Conservation (phyloP, 225 moss, liverwort and hornwort genomes). For the Neckera pumila region DNA sequence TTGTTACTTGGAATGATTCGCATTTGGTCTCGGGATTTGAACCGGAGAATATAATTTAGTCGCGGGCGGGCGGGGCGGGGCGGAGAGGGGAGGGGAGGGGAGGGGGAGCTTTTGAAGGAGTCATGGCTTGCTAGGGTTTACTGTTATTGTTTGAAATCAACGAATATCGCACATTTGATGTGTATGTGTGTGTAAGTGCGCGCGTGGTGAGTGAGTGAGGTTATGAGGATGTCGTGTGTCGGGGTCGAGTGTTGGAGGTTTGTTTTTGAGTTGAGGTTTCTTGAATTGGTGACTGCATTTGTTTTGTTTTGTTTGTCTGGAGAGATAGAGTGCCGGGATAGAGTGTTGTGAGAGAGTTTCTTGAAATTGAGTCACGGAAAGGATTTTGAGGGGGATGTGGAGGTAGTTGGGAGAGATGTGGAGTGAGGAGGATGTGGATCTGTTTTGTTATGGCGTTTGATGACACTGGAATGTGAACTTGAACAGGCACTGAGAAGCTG, state of each 20-base stretch:
- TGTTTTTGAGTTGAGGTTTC: background rate
- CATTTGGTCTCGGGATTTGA: background rate
- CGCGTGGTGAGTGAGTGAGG: background rate
- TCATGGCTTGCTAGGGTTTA: background rate
- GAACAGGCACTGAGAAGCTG: background rate
- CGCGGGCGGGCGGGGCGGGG: background rate
- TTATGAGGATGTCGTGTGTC: constrained; percentile 1
- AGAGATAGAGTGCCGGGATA: background rate
- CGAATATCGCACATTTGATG: background rate
- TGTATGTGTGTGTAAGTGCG: background rate
- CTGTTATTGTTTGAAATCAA: background rate
- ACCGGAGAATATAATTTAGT: background rate
- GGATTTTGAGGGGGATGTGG: background rate
- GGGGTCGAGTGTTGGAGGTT: constrained; percentile 56
- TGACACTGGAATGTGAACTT: background rate
- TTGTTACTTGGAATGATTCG: background rate
- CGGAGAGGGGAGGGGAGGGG: background rate
- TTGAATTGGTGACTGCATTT: background rate
- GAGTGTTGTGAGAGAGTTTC: background rate
- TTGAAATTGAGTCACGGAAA: background rate
- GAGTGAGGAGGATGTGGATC: background rate
- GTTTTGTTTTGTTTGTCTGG: background rate
- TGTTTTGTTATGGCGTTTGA: background rate
- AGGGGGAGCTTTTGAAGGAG: background rate
- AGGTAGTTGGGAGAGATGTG: background rate